Conservation (phyloP, 176 grass and related monocot genomes). For the Raddia guianensis region DNA sequence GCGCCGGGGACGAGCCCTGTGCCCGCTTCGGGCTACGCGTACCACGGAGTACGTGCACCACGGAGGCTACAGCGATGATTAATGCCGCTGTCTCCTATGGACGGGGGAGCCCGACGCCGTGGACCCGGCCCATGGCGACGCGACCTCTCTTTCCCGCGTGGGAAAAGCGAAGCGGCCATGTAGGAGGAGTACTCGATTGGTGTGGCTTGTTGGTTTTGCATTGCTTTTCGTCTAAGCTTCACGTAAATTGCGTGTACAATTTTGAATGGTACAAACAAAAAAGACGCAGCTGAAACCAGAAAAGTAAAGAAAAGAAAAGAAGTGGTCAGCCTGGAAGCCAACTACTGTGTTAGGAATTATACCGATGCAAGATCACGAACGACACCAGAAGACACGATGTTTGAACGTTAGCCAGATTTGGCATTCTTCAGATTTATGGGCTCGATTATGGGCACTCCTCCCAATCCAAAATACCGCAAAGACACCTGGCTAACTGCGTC, state of each 20-base stretch:
- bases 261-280: background rate
- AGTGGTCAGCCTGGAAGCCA: too few relatives aligned
- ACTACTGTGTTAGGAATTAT: too few relatives aligned
- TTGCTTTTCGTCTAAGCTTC: slow-evolving; percentile 36
- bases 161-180: too few relatives aligned
- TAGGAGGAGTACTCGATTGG: background rate
- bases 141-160: background rate
- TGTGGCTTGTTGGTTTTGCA: background rate
- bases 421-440: too few relatives aligned
- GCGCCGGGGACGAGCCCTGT: too few relatives aligned
- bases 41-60: background rate
- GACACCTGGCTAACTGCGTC: too few relatives aligned
- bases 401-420: too few relatives aligned
- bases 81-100: slow-evolving; percentile 21
- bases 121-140: slow-evolving; percentile 23
- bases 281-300: background rate
- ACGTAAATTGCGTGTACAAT: background rate
- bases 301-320: too few relatives aligned
- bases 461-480: too few relatives aligned
- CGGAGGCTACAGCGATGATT: slow-evolving; percentile 26
- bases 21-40: slow-evolving; percentile 7
- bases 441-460: too few relatives aligned
- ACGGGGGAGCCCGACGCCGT: background rate
- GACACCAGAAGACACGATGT: too few relatives aligned
- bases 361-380: too few relatives aligned